These are phyloP conservation scores for Hypoxylon sp. DNA, from an alignment of 2,329 filamentous ascomycete genomes.

Conservation along the genomic window DNA sequence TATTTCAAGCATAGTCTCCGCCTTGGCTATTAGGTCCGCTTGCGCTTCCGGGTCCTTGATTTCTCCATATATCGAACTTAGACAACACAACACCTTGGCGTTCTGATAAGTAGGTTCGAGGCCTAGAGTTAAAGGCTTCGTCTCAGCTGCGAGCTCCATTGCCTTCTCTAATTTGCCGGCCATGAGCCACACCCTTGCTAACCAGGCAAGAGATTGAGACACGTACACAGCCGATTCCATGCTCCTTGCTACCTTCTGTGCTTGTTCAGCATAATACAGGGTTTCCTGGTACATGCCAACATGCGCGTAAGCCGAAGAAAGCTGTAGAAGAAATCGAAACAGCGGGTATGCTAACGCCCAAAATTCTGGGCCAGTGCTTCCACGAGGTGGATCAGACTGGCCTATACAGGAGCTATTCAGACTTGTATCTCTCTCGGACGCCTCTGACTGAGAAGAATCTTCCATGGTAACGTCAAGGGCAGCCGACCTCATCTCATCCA, in stretches of 20 bases:
- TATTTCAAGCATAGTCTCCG: slow-evolving; percentile 63
- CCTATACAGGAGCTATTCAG: slow-evolving; percentile 50
- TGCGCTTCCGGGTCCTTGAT: slow-evolving; percentile 63
- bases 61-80: slow-evolving; percentile 70
- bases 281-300: slow-evolving; percentile 91
- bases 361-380: slow-evolving; percentile 73
- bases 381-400: slow-evolving; percentile 42
- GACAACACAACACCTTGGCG: slow-evolving; percentile 66
- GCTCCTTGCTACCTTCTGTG: slow-evolving; percentile 80
- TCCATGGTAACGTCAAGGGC: slow-evolving; percentile 39
- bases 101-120: slow-evolving; percentile 62
- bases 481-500: slow-evolving; percentile 60
- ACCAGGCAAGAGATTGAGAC: slow-evolving; percentile 68
- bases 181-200: slow-evolving; percentile 68
- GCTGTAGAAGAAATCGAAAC: slow-evolving; percentile 77
- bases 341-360: slow-evolving; percentile 85
- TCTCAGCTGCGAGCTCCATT: slow-evolving; percentile 67
- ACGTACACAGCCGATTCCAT: slow-evolving; percentile 73
- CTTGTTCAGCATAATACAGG: slow-evolving; percentile 88
- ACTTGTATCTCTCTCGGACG: slow-evolving; percentile 50
- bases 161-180: slow-evolving; percentile 73
- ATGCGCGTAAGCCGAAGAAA: slow-evolving; percentile 84
- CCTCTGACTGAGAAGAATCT: slow-evolving; percentile 50
- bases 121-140: slow-evolving; percentile 65
- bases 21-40: slow-evolving; percentile 61